phyloP scores from a whole-genome alignment of 495 filamentous ascomycete species.

The Sabuloglossum arenarium region DNA sequence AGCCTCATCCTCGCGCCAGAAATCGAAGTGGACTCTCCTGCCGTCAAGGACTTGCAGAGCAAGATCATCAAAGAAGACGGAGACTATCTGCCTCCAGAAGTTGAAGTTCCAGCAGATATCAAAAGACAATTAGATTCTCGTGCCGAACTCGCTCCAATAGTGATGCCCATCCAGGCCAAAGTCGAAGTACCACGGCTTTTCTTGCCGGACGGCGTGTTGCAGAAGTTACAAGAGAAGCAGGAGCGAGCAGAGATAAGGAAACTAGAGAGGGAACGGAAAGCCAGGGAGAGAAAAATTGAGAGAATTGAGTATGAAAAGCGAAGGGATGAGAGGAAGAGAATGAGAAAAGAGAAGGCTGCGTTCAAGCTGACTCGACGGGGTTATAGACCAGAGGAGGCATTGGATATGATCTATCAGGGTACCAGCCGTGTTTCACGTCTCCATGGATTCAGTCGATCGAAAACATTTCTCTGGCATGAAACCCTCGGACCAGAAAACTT shows the following conservation, averaged over 20 bases:
- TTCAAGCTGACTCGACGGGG: not conserved
- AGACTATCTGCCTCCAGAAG: slow-evolving; percentile 20
- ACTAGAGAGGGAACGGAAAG: not conserved
- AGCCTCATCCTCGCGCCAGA: slow-evolving; percentile 29
- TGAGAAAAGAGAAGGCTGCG: not conserved
- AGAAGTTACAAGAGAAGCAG: not conserved
- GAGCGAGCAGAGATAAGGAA: not conserved
- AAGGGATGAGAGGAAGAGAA: not conserved
- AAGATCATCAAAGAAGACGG: slow-evolving; percentile 28
- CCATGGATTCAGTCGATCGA: not conserved
- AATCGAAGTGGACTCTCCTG: slow-evolving; percentile 25
- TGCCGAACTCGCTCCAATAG: not conserved
- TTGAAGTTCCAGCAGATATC: slow-evolving; percentile 12
- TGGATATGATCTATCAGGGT: not conserved
- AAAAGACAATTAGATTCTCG: not conserved
- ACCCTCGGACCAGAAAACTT: not conserved
- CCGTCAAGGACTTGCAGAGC: slow-evolving; percentile 29
- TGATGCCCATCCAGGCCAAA: not conserved
- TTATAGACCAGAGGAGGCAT: not conserved
- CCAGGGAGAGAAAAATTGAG: not conserved
- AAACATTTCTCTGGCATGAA: not conserved
- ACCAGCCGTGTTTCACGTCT: not conserved
- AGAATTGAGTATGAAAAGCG: not conserved
- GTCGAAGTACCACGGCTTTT: not conserved
- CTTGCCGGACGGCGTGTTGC: not conserved